These are phyloP conservation scores for Liriodendron chinense DNA, from an alignment of 164 flowering plant genomes.

Conservation along the genomic window DNA sequence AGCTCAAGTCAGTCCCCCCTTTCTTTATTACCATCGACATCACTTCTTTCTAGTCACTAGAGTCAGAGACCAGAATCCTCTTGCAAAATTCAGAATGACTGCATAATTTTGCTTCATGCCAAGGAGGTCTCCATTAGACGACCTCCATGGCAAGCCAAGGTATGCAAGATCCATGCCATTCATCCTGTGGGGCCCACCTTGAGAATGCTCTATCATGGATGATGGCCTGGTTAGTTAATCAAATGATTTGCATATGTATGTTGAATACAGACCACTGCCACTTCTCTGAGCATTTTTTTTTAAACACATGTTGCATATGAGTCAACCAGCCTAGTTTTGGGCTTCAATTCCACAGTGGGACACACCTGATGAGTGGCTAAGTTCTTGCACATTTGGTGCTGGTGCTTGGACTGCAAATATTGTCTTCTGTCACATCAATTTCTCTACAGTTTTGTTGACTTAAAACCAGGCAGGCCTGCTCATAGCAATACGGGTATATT, in stretches of 20 bases:
- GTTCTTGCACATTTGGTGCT: neutral
- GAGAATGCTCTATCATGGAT: neutral
- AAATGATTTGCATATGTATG: neutral
- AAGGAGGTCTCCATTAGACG: neutral
- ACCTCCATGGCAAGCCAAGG: no score
- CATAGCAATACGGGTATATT: neutral
- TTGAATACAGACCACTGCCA: neutral
- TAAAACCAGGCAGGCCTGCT: neutral
- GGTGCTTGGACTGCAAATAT: neutral
- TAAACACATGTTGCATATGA: neutral
- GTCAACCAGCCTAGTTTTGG: neutral
- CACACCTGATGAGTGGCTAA: neutral
- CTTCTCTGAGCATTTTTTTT: neutral
- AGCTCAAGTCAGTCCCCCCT: slow-evolving; percentile 45
- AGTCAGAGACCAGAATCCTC: neutral
- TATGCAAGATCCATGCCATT: no score
- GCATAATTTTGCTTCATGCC: neutral
- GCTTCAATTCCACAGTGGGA: neutral
- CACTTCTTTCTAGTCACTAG: neutral
- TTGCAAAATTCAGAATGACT: neutral
- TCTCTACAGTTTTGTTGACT: neutral
- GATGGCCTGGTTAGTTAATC: neutral
- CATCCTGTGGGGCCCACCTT: no score
- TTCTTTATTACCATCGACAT: neutral
- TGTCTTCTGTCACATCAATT: neutral